A percentile compares a stretch with the other conserved stretches of the same genome.
Conservation (phyloP, 2,329 filamentous ascomycete genomes). For the Sarocladium oryzae region DNA sequence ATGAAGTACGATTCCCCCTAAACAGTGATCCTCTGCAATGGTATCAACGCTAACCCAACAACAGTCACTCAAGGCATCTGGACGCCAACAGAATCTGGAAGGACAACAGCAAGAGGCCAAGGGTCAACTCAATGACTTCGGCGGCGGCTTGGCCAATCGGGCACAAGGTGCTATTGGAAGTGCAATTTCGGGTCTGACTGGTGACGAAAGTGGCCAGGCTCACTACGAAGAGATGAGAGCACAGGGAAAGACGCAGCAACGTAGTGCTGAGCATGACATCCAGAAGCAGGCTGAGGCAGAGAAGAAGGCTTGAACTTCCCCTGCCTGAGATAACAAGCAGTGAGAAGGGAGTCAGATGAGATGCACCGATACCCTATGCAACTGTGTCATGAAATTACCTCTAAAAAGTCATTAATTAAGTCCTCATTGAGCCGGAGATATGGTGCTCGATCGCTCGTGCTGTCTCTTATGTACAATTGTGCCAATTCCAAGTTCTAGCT, state of each 20-base stretch:
- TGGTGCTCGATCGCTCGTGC: no score
- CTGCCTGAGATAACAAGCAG: neutral
- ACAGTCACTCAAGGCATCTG: constrained; percentile 62
- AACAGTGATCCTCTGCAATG: neutral
- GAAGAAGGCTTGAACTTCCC: constrained; percentile 5
- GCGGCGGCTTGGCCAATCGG: constrained; percentile 60
- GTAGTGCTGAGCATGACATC: constrained; percentile 75
- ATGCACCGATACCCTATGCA: constrained; percentile 11
- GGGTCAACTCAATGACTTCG: constrained; percentile 70
- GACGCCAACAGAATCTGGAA: constrained; percentile 69
- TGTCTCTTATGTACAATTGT: no score
- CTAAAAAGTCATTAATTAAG: neutral
- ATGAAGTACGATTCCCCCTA: constrained; percentile 44
- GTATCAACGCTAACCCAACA: constrained; percentile 9
- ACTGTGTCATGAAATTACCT: neutral
- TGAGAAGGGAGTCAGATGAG: neutral
- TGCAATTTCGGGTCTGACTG: constrained; percentile 65
- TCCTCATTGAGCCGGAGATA: no score
- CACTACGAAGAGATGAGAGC: constrained; percentile 68
- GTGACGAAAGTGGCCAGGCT: constrained; percentile 58
- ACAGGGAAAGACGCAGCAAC: constrained; percentile 74
- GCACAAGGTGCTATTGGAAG: constrained; percentile 65
- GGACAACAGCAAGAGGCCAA: constrained; percentile 78
- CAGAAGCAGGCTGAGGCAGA: constrained; percentile 59
- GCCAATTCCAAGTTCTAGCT: no score